Evolutionary conservation across 2,329 filamentous ascomycete species (phyloP).

Genomic region (Fusarium sp.): DNA sequence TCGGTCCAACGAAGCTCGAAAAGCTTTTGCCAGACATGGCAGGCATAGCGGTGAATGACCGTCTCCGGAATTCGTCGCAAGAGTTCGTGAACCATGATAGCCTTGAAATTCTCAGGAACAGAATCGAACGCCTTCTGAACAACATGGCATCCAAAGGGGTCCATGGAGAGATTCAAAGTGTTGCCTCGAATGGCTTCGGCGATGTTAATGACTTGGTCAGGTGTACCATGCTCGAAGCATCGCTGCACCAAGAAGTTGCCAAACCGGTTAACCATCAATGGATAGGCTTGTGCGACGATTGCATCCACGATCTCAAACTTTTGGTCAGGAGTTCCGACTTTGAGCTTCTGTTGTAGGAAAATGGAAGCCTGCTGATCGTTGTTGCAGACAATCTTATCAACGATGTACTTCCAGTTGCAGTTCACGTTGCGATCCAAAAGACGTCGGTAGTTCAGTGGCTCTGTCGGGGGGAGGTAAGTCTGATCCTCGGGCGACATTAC

Average conservation of each 20-base stretch:
- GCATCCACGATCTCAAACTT: conserved; percentile 98
- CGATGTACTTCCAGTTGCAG: conserved; percentile 99
- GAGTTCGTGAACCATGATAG: conserved; percentile 98
- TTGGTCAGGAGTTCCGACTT: conserved; percentile 93
- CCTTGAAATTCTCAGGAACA: conserved; percentile 97
- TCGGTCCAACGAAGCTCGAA: conserved; percentile 97
- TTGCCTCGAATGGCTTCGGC: conserved; percentile 94
- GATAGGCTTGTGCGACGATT: conserved; percentile 94
- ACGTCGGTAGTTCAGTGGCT: conserved; percentile 96
- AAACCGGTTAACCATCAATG: conserved; percentile 97
- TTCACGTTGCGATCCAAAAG: conserved; percentile 95
- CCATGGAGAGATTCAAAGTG: conserved; percentile 95
- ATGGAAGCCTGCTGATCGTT: conserved; percentile 99
- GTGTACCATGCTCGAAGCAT: conserved; percentile 97
- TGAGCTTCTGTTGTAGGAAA: conserved; percentile 98
- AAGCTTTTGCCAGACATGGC: conserved; percentile 99
- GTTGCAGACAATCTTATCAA: conserved; percentile 99
- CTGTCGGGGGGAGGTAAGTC: conserved; percentile 87
- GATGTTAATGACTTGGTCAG: conserved; percentile 94
- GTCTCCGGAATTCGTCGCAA: conserved; percentile 96
- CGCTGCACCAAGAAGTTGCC: conserved; percentile 98
- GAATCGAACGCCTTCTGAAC: conserved; percentile 99
- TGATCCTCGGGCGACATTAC: conserved; percentile 68
- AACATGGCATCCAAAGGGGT: conserved; percentile 97
- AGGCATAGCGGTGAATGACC: conserved; percentile 97